A percentile compares a stretch with the other conserved stretches of the same genome.
phyloP scores from a whole-genome alignment of 345 rosid genomes.

The Leavenworthia alabamica region DNA sequence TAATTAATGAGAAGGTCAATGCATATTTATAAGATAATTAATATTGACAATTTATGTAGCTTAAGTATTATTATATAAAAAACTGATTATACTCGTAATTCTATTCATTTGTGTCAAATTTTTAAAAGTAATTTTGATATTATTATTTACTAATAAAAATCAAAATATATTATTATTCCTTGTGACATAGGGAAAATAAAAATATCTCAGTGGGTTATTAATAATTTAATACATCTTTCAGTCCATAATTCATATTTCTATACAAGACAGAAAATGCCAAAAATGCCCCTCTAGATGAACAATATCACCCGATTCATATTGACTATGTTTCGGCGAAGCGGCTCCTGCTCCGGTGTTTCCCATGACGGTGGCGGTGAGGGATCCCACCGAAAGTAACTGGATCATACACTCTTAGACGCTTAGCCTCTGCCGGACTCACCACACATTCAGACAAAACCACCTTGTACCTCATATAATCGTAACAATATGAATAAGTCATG shows the following conservation, averaged over 20 bases:
- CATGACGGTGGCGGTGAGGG: conserved; percentile 34
- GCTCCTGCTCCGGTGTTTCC: conserved; percentile 36
- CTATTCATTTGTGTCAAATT: neutral
- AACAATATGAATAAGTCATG: conserved; percentile 95
- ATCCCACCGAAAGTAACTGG: conserved; percentile 73
- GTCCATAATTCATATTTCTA: conserved; percentile 12
- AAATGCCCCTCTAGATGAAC: conserved; percentile 9
- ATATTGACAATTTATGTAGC: neutral
- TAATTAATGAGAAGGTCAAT: neutral
- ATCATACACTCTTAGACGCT: conserved; percentile 54
- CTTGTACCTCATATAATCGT: conserved; percentile 64
- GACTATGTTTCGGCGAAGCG: conserved; percentile 1
- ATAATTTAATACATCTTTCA: neutral
- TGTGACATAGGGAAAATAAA: neutral
- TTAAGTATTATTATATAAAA: neutral
- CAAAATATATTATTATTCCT: neutral
- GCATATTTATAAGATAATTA: neutral
- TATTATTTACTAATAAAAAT: neutral
- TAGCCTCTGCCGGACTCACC: conserved; percentile 48
- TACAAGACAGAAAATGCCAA: conserved; percentile 18
- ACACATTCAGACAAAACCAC: conserved; percentile 63
- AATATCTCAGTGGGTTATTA: neutral
- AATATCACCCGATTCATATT: conserved; percentile 13
- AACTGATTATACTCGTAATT: neutral
- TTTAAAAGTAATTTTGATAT: neutral